phyloP scores from a whole-genome alignment of 192 early-diverging fungal genomes.

The Coemansia sp. region DNA sequence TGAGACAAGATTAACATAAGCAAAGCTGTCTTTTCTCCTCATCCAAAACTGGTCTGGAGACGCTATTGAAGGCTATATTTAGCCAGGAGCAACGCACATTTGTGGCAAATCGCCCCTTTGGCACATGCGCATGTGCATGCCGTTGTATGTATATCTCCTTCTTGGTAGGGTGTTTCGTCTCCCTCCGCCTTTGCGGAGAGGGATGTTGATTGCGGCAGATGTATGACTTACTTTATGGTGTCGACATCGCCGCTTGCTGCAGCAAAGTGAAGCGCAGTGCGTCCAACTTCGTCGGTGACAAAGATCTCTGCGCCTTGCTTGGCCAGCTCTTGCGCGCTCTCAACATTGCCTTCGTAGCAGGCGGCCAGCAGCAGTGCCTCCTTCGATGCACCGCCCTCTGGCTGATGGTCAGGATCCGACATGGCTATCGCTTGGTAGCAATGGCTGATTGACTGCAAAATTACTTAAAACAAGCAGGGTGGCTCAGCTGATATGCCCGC shows the following conservation, averaged over 20 bases:
- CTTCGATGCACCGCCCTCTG: background rate
- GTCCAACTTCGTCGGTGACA: constrained; percentile 55
- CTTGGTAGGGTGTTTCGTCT: no score
- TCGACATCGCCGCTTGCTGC: constrained; percentile 63
- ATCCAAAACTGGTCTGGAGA: background rate
- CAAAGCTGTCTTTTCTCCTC: no score
- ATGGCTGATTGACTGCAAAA: background rate
- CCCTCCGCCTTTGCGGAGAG: no score
- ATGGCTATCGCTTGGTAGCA: background rate
- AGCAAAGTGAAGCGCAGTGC: constrained; percentile 70
- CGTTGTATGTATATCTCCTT: background rate
- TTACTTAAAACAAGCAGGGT: background rate
- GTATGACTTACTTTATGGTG: constrained; percentile 56
- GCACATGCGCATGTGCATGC: background rate
- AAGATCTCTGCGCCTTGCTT: constrained; percentile 57
- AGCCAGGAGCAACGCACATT: background rate
- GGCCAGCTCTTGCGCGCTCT: constrained; percentile 50
- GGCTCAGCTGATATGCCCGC: background rate
- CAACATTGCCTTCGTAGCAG: constrained; percentile 40
- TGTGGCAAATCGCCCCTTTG: background rate
- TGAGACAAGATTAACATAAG: background rate
- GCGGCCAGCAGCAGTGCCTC: constrained; percentile 38
- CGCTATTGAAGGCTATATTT: background rate
- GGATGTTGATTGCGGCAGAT: background rate
- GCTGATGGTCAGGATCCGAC: background rate